Base-by-base conservation (phyloP, 2,329 filamentous ascomycete species). In the Pseudogymnoascus pannorum region DNA sequence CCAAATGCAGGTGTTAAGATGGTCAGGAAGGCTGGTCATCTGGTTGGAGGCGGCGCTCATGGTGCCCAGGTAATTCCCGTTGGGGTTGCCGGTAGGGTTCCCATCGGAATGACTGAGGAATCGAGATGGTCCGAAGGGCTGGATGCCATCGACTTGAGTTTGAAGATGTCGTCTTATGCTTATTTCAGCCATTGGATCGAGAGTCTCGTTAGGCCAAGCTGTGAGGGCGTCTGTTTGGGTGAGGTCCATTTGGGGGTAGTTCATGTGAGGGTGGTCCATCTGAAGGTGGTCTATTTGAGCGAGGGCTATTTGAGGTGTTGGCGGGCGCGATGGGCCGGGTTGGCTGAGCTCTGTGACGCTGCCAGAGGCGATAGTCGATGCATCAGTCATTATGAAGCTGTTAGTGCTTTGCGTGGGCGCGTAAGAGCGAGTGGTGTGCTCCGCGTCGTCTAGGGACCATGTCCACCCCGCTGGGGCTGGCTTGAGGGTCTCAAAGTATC, bases 1-100 rank as follows among this genome's bases (percentile, higher is more conserved):
- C 58, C 62, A 69, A 5, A 70, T 35, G 2, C 65, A 57, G 36
- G 66, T 69, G 36, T 70, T 69, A 4, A 63, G 5, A 9, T 51
- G 2, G 31, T 66, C 59, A 0, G 64, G 60, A 24, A 70, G 59
- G 8, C 58, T 16, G 7, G 59, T 18, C 48, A 54, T 54, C 48
- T 54, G 48, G 24, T 54, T 54, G 2, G 48, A 54, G 26, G 48
- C 48, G n/a, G 48, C 24, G n/a, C 48, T 54, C 48, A 54, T 31
- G 48, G 48, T 31, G n/a, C 48, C 48, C n/a, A 54, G 48, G 48
- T 54, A 54, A 16, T 54, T 54, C 2, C 48, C 48, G 26, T 54
- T 54, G 26, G 48, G 26, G 48, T 54, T 54, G n/a, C 26, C 26
- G 26, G n/a, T 31, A n/a, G 26, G 26, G 16, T 12, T 29, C 1